Evolutionary conservation across 805 yeast genomes (phyloP).

Genomic region (Wickerhamiella australiensis): DNA sequence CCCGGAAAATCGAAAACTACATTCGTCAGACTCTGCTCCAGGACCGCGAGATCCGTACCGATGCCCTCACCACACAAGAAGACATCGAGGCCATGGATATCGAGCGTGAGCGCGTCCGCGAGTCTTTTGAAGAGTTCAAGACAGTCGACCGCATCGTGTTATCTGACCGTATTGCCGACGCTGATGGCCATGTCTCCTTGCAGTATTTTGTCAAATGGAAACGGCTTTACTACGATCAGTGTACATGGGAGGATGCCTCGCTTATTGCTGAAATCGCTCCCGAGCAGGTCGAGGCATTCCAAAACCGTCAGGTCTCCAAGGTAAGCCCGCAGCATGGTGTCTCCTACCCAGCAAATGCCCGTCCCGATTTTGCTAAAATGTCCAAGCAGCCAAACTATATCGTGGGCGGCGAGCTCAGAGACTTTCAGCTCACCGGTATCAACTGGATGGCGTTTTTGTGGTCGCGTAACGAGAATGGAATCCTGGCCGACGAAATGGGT

Average conservation of each 20-base stretch:
- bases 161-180: slow-evolving; percentile 46
- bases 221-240: slow-evolving; percentile 83
- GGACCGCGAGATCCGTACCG: slow-evolving; percentile 66
- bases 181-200: slow-evolving; percentile 53
- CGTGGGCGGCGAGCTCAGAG: slow-evolving; percentile 84
- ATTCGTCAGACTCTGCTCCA: slow-evolving; percentile 61
- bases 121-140: slow-evolving; percentile 71
- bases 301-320: slow-evolving; percentile 68
- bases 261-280: slow-evolving; percentile 78
- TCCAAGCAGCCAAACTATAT: slow-evolving; percentile 77
- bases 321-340: slow-evolving; percentile 74
- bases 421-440: slow-evolving; percentile 93
- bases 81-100: slow-evolving; percentile 89
- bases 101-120: slow-evolving; percentile 73
- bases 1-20: slow-evolving; percentile 80
- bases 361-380: slow-evolving; percentile 86
- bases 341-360: slow-evolving; percentile 47
- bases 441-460: slow-evolving; percentile 99
- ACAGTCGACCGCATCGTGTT: slow-evolving; percentile 84
- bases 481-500: slow-evolving; percentile 98
- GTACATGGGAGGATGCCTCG: slow-evolving; percentile 93
- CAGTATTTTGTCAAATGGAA: slow-evolving; percentile 90
- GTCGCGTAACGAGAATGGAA: slow-evolving; percentile 96
- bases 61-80: slow-evolving; percentile 74
- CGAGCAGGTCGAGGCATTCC: slow-evolving; percentile 68